A percentile compares a stretch with the other conserved stretches of the same genome.
Evolutionary conservation across 2,329 filamentous ascomycete species (phyloP).

Genomic region (Pseudocercospora eumusae): DNA sequence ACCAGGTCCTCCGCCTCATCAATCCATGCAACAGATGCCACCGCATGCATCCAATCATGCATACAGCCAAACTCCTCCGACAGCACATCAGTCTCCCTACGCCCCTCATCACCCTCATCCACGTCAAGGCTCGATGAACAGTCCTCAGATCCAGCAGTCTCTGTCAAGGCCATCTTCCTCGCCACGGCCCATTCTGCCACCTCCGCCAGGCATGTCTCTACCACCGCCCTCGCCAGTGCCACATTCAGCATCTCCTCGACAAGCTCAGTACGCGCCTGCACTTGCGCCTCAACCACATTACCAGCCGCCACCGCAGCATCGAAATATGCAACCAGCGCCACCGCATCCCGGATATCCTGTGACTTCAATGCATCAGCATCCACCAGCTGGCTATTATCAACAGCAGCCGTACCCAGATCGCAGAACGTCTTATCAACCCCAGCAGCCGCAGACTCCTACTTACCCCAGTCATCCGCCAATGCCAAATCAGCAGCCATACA

Average conservation of each 20-base stretch:
- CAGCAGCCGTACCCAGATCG: conserved; percentile 33
- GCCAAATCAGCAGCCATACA: conserved; percentile 41
- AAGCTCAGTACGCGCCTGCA: conserved; percentile 23
- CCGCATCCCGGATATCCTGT: conserved; percentile 28
- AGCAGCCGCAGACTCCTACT: conserved; percentile 34
- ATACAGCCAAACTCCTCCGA: conserved; percentile 40
- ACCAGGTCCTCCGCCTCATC: conserved; percentile 25
- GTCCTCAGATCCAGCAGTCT: conserved; percentile 39
- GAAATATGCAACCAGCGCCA: conserved; percentile 27
- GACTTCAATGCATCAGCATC: conserved; percentile 33
- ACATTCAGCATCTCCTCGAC: conserved; percentile 38
- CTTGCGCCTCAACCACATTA: conserved; percentile 30
- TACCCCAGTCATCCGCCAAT: conserved; percentile 34
- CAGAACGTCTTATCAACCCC: conserved; percentile 34
- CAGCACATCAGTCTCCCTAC: conserved; percentile 43
- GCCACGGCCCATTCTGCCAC: conserved; percentile 42
- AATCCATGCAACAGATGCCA: conserved; percentile 31
- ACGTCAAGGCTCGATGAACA: conserved; percentile 29
- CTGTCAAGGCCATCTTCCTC: conserved; percentile 39
- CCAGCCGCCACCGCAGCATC: conserved; percentile 27
- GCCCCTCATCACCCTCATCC: conserved; percentile 37
- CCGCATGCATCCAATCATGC: conserved; percentile 28
- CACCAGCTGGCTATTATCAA: conserved; percentile 37
- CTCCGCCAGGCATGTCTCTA: conserved; percentile 41
- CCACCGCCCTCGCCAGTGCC: conserved; percentile 34